These are phyloP conservation scores for Penicillium salamii DNA, from an alignment of 495 filamentous ascomycete species.

Conservation along the genomic window DNA sequence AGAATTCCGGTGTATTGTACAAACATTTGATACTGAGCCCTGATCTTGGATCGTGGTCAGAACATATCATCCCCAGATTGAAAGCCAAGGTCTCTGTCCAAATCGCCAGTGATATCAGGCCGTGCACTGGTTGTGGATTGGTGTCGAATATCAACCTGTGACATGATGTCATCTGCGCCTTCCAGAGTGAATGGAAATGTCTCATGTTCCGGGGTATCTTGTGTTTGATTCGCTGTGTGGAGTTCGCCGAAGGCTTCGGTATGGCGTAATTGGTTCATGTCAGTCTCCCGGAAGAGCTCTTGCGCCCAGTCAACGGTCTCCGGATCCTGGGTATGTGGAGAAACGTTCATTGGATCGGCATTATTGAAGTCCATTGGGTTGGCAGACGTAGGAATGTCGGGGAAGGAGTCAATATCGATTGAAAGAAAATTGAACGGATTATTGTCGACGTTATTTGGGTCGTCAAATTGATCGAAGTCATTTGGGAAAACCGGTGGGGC, in stretches of 20 bases:
- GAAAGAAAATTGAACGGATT: slow-evolving; percentile 23
- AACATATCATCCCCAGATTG: slow-evolving; percentile 36
- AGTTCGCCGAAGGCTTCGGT: background rate
- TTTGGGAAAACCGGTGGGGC: slow-evolving; percentile 19
- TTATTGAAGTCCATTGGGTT: background rate
- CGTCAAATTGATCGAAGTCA: slow-evolving; percentile 29
- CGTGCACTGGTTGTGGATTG: slow-evolving; percentile 11
- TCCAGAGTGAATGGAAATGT: slow-evolving; percentile 27
- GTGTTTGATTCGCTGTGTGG: background rate
- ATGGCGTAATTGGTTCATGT: slow-evolving; percentile 7
- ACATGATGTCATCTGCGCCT: slow-evolving; percentile 2
- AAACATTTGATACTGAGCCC: too few species aligned
- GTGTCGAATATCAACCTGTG: background rate
- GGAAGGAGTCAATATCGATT: slow-evolving; percentile 30
- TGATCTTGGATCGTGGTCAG: slow-evolving; percentile 6
- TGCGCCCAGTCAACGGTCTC: slow-evolving; percentile 36
- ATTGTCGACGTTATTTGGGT: slow-evolving; percentile 8
- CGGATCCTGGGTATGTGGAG: slow-evolving; percentile 13
- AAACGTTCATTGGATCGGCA: slow-evolving; percentile 3
- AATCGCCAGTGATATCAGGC: slow-evolving; percentile 39
- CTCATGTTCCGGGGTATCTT: slow-evolving; percentile 17
- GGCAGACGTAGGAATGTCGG: slow-evolving; percentile 10
- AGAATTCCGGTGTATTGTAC: too few species aligned
- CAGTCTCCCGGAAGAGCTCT: slow-evolving; percentile 30
- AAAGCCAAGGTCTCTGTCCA: slow-evolving; percentile 39